These are phyloP conservation scores for Purshia tridentata DNA, from an alignment of 306 rosid species.

Conservation along the genomic window DNA sequence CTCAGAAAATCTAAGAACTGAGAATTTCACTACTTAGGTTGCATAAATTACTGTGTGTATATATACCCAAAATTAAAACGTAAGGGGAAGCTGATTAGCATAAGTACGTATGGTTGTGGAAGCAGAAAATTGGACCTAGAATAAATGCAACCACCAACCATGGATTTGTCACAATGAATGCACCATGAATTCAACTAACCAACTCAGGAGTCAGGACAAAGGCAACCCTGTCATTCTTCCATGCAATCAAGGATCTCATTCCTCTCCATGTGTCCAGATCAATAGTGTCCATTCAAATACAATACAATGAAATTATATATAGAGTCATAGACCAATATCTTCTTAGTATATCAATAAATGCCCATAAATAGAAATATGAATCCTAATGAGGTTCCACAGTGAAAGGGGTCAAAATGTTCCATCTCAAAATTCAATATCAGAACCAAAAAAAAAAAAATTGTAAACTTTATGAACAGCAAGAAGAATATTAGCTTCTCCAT, in stretches of 20 bases:
- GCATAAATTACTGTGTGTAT: background rate
- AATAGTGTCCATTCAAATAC: no score
- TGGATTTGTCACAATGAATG: background rate
- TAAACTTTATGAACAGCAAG: no score
- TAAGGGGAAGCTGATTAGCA: background rate
- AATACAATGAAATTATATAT: no score
- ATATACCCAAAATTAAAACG: background rate
- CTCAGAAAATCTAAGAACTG: background rate
- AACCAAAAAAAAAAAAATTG: no score
- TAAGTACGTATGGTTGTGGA: background rate
- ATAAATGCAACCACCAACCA: constrained; percentile 13
- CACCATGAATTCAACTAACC: background rate
- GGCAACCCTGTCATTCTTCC: background rate
- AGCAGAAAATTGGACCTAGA: background rate
- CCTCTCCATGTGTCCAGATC: no score
- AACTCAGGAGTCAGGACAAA: background rate
- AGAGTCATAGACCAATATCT: no score
- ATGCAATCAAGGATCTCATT: background rate
- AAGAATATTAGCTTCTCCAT: background rate
- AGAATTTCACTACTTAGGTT: background rate
- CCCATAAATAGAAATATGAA: no score
- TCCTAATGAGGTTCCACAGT: no score
- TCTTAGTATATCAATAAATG: no score
- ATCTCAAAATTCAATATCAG: background rate
- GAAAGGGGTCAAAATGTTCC: no score